Percentiles rank a stretch among this genome's conserved stretches.
Conservation (phyloP, 2,329 filamentous ascomycete genomes). For the Purpureocillium lavendulum region DNA sequence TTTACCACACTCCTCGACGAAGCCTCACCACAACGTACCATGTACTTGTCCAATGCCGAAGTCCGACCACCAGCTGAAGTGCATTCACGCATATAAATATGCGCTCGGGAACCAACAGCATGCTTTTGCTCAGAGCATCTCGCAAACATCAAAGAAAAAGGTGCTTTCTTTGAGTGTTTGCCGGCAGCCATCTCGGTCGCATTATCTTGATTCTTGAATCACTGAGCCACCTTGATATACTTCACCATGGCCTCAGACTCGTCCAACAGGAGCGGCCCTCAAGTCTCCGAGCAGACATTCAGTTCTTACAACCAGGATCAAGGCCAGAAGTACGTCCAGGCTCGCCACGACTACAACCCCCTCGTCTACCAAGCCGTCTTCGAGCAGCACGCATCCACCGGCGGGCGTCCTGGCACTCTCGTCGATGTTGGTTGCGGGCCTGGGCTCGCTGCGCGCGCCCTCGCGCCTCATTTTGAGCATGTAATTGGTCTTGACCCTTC, state of each 20-base stretch:
- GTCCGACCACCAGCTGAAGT: neutral
- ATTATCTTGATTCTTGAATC: no score
- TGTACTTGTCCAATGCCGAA: neutral
- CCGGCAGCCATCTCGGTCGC: no score
- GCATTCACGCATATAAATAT: slow-evolving; percentile 1
- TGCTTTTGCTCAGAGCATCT: no score
- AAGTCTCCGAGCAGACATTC: slow-evolving; percentile 28
- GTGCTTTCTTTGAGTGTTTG: no score
- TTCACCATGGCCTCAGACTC: no score
- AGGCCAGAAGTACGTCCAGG: slow-evolving; percentile 32
- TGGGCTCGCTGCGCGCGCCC: slow-evolving; percentile 35
- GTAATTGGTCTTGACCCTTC: slow-evolving; percentile 43
- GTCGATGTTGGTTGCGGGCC: slow-evolving; percentile 52
- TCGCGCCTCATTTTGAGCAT: slow-evolving; percentile 35
- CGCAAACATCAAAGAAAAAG: no score
- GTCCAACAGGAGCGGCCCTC: neutral
- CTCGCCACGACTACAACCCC: slow-evolving; percentile 32
- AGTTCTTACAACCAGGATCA: slow-evolving; percentile 31
- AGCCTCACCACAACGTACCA: no score
- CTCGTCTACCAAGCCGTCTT: slow-evolving; percentile 38
- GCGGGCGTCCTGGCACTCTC: slow-evolving; percentile 31
- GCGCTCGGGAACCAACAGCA: neutral
- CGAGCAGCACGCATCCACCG: slow-evolving; percentile 34
- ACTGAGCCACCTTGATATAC: no score
- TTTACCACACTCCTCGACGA: no score